Evolutionary conservation across 352 stramenopile genomes (phyloP).

Genomic region (Phytophthora brassicae): DNA sequence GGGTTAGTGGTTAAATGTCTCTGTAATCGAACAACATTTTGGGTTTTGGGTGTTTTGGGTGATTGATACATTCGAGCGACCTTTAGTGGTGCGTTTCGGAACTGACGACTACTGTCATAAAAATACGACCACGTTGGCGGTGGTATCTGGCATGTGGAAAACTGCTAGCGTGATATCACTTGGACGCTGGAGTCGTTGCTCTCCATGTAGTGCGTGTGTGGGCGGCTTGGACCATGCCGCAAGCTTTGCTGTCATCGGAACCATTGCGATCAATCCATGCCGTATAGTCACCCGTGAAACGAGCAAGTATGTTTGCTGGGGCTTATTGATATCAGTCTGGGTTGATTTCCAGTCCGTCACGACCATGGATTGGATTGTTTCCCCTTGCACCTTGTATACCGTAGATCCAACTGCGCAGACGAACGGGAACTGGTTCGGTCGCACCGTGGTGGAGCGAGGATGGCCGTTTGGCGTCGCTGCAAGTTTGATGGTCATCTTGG

Average conservation of each 20-base stretch:
- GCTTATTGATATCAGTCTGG: background rate
- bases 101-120: background rate
- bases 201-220: background rate
- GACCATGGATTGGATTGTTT: slow-evolving; percentile 23
- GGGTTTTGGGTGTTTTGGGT: background rate
- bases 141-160: background rate
- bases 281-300: background rate
- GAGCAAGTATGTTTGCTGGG: background rate
- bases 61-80: background rate
- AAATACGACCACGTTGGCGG: background rate
- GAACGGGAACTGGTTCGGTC: slow-evolving; percentile 11
- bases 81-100: background rate
- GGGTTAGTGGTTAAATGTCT: too few species aligned
- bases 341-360: background rate
- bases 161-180: background rate
- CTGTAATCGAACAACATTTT: background rate
- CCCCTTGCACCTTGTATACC: slow-evolving; percentile 28
- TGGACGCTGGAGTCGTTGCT: background rate
- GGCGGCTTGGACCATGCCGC: background rate
- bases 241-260: background rate
- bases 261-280: background rate
- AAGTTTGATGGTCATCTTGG: slow-evolving; percentile 3
- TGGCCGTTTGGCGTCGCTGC: background rate
- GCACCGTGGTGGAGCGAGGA: background rate
- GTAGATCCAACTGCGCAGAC: slow-evolving; percentile 13